Percentiles rank a stretch among this genome's conserved stretches.
phyloP scores from a whole-genome alignment of 2,329 filamentous ascomycete species.

The Cercospora sesami region DNA sequence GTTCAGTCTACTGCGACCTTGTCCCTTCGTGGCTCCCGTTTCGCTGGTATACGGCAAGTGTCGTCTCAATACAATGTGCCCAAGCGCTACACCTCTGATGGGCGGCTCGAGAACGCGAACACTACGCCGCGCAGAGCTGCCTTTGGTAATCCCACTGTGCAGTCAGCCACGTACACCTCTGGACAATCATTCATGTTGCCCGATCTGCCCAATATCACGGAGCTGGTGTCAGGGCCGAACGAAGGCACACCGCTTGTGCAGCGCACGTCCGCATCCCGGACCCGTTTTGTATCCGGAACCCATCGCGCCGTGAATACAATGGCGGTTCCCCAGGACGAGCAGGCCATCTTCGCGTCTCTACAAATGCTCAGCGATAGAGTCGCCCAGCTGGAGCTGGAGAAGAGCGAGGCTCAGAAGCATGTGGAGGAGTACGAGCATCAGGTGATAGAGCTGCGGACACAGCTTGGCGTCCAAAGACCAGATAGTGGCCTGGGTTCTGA shows the following conservation, averaged over 20 bases:
- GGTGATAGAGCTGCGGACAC: conserved; percentile 53
- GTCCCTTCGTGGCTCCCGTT: conserved; percentile 57
- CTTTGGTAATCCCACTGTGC: conserved; percentile 38
- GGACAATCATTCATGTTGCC: conserved; percentile 61
- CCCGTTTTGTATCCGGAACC: conserved; percentile 55
- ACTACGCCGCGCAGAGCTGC: conserved; percentile 30
- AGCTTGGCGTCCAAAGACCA: conserved; percentile 47
- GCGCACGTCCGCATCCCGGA: conserved; percentile 52
- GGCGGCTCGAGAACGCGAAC: conserved; percentile 20
- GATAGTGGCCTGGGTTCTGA: conserved; percentile 52
- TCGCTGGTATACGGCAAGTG: conserved; percentile 41
- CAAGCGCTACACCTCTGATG: conserved; percentile 24
- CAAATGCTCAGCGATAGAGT: conserved; percentile 60
- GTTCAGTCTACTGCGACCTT: conserved; percentile 43
- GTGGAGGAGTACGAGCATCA: conserved; percentile 61
- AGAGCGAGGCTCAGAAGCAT: conserved; percentile 55
- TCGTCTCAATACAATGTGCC: conserved; percentile 26
- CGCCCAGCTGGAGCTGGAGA: conserved; percentile 56
- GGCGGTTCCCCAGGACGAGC: conserved; percentile 61
- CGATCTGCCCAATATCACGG: conserved; percentile 61
- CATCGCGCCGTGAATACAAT: conserved; percentile 56
- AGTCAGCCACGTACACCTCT: conserved; percentile 51
- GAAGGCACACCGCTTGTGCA: conserved; percentile 60
- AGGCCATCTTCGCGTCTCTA: conserved; percentile 62
- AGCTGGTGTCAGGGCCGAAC: conserved; percentile 60